phyloP scores from a whole-genome alignment of 805 yeast species.

The Ogataea pini region DNA sequence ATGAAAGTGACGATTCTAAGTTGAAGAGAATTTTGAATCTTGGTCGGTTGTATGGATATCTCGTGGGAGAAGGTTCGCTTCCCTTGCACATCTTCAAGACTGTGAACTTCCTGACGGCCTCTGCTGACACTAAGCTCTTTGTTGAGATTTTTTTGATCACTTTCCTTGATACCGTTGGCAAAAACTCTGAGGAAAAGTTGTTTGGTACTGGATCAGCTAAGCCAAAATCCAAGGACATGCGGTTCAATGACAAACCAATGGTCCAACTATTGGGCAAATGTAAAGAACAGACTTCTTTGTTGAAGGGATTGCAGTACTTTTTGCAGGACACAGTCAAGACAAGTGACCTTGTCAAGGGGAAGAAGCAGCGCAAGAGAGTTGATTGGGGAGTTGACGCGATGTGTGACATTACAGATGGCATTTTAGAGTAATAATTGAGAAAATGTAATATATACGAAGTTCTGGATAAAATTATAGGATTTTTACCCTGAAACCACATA shows the following conservation, averaged over 20 bases:
- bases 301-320: conserved; percentile 69
- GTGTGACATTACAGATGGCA: conserved; percentile 53
- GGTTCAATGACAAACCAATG: conserved; percentile 36
- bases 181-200: conserved; percentile 53
- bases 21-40: conserved; percentile 64
- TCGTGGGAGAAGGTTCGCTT: conserved; percentile 72
- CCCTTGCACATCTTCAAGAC: conserved; percentile 73
- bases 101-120: conserved; percentile 69
- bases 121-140: conserved; percentile 62
- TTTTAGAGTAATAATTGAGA: conserved; percentile 15
- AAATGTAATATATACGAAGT: not conserved
- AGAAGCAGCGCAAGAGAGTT: conserved; percentile 55
- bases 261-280: conserved; percentile 47
- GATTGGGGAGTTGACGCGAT: conserved; percentile 66
- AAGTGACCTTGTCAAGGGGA: conserved; percentile 52
- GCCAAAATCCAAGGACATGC: conserved; percentile 31
- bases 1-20: conserved; percentile 58
- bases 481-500: too few species aligned
- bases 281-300: conserved; percentile 55
- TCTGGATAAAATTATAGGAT: too few species aligned
- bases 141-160: conserved; percentile 73
- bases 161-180: conserved; percentile 63
- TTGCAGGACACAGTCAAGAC: conserved; percentile 46
- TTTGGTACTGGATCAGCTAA: conserved; percentile 46
- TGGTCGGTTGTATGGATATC: conserved; percentile 77